Percentiles rank a stretch among this genome's conserved stretches.
phyloP scores from a whole-genome alignment of 2,329 filamentous ascomycete species.

The Fusarium sp. region DNA sequence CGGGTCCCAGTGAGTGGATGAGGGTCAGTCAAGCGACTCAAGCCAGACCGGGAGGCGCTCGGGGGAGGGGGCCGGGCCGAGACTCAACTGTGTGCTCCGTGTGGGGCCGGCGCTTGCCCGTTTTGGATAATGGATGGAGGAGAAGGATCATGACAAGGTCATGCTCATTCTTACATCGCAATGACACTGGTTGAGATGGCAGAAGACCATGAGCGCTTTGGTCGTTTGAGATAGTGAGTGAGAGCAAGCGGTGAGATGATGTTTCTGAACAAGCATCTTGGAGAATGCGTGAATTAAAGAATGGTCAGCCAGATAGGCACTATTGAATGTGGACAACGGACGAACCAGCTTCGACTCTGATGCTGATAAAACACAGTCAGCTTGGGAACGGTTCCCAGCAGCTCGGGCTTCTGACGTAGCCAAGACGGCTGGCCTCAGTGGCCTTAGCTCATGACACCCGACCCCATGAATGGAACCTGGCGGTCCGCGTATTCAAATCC shows the following conservation, averaged over 20 bases:
- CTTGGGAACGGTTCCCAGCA: not conserved
- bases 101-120: slow-evolving; percentile 24
- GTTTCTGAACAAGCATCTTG: not conserved
- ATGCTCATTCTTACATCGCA: slow-evolving; percentile 11
- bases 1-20: slow-evolving; percentile 16
- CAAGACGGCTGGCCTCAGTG: not conserved
- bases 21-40: not conserved
- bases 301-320: not conserved
- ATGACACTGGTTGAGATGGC: not conserved
- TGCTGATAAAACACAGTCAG: not conserved
- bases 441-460: not conserved
- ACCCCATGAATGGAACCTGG: not conserved
- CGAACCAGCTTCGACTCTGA: not conserved
- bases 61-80: slow-evolving; percentile 16
- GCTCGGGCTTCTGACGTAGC: not conserved
- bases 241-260: not conserved
- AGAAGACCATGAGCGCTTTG: not conserved
- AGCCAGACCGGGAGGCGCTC: not conserved
- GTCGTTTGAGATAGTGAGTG: not conserved
- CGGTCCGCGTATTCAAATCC: not conserved
- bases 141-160: slow-evolving; percentile 11
- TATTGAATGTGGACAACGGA: not conserved
- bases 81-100: slow-evolving; percentile 1
- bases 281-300: not conserved
- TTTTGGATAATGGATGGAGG: slow-evolving; percentile 1